Percentiles rank a stretch among this genome's conserved stretches.
phyloP scores from a whole-genome alignment of 2,329 filamentous ascomycete genomes.

The Aspergillus jensenii region DNA sequence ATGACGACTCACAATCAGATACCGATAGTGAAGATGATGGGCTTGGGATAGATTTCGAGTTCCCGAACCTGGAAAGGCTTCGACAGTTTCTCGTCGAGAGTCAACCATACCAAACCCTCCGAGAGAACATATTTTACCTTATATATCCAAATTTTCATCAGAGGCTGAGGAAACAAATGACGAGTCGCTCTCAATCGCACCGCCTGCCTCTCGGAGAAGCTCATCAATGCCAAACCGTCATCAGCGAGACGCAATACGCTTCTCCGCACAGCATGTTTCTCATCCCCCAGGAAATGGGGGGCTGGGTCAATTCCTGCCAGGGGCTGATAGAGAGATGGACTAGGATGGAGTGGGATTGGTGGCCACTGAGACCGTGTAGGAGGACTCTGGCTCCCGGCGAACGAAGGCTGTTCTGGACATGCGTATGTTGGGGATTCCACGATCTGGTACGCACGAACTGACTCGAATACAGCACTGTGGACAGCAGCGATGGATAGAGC shows the following conservation, averaged over 20 bases:
- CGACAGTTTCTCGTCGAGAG: not conserved
- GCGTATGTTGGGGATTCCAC: not conserved
- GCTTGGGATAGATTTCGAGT: not conserved
- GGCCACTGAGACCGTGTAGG: not conserved
- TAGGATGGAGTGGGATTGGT: not conserved
- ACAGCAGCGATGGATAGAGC: not conserved
- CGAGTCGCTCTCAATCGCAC: not conserved
- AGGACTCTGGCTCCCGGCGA: not conserved
- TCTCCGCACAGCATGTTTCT: not conserved
- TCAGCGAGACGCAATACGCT: not conserved
- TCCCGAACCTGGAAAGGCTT: not conserved
- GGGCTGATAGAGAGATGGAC: not conserved
- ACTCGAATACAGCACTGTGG: not conserved
- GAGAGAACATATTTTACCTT: not conserved
- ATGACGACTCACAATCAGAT: not conserved
- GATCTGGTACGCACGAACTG: not conserved
- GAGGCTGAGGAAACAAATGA: not conserved
- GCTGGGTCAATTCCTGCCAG: not conserved
- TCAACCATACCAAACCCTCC: not conserved
- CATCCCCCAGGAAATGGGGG: rapidly evolving
- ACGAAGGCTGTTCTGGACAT: not conserved
- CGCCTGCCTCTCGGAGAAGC: rapidly evolving
- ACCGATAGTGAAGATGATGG: not conserved
- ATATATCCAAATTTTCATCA: not conserved
- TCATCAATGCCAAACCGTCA: not conserved